Evolutionary conservation across 306 rosid species (phyloP).

Genomic region (Heteromeles arbutifolia): DNA sequence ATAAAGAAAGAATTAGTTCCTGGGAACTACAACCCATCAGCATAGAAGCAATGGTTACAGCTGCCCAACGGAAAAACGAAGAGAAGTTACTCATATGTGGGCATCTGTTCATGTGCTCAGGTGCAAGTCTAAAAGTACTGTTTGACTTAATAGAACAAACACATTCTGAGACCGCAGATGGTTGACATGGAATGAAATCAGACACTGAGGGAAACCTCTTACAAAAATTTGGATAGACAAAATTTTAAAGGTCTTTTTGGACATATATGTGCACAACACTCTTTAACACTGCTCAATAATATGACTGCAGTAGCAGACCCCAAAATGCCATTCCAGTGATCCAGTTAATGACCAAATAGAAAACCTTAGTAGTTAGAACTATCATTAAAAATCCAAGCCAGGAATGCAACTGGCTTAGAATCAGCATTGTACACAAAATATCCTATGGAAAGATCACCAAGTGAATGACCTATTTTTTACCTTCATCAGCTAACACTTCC

Average conservation of each 20-base stretch:
- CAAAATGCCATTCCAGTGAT: background rate
- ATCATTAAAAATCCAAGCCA: background rate
- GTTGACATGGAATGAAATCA: background rate
- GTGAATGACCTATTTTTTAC: constrained; percentile 31
- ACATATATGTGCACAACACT: background rate
- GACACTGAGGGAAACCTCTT: background rate
- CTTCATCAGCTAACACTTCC: constrained; percentile 78
- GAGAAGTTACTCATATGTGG: constrained; percentile 13
- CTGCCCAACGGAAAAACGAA: constrained; percentile 40
- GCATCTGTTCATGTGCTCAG: background rate
- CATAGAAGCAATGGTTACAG: constrained; percentile 53
- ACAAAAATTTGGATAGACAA: background rate
- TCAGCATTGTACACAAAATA: constrained; percentile 7
- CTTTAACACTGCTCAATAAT: background rate
- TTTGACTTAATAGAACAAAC: background rate
- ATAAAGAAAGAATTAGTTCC: constrained; percentile 59
- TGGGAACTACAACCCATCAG: constrained; percentile 76
- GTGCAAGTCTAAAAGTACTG: background rate
- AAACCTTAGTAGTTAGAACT: background rate
- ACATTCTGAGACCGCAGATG: background rate
- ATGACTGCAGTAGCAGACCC: background rate
- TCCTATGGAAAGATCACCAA: constrained; percentile 5
- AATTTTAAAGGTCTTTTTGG: background rate
- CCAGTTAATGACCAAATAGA: background rate
- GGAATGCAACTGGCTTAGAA: background rate